A percentile compares a stretch with the other conserved stretches of the same genome.
Evolutionary conservation across 352 stramenopile genomes (phyloP).

Genomic region (Phytophthora pini): DNA sequence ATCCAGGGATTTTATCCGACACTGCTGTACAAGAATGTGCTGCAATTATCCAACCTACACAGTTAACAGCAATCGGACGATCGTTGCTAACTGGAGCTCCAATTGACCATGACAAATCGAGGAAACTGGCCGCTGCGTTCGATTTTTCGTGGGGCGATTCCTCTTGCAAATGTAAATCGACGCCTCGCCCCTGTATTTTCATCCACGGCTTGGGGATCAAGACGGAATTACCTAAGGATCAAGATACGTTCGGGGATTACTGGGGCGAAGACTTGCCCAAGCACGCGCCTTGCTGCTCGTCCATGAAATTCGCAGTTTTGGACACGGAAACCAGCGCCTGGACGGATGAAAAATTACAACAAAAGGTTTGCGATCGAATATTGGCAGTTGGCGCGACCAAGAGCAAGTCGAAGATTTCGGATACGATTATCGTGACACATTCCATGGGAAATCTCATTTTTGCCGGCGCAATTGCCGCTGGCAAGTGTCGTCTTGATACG

Average conservation of each 20-base stretch:
- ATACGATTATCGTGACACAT: constrained; percentile 26
- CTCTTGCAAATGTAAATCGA: constrained; percentile 13
- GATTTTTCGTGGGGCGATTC: constrained; percentile 6
- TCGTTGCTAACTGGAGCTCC: not conserved
- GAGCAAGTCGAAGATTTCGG: not conserved
- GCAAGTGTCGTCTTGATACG: constrained; percentile 15
- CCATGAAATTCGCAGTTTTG: constrained; percentile 16
- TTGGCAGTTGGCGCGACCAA: constrained; percentile 5
- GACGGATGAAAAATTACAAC: not conserved
- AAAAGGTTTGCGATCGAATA: constrained; percentile 13
- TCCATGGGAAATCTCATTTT: constrained; percentile 20
- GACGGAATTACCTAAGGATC: not conserved
- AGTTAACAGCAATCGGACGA: not conserved
- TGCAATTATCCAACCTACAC: not conserved
- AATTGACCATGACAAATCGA: not conserved
- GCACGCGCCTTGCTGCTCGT: constrained; percentile 13
- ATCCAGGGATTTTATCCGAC: not conserved
- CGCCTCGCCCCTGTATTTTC: constrained; percentile 12
- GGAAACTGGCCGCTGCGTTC: constrained; percentile 6
- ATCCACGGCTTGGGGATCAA: constrained; percentile 11
- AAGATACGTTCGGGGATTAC: constrained; percentile 3
- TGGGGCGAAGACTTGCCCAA: constrained; percentile 1
- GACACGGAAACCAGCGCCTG: constrained; percentile 13
- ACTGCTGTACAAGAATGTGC: not conserved
- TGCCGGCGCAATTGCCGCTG: constrained; percentile 19